A percentile compares a stretch with the other conserved stretches of the same genome.
These are phyloP conservation scores for Aspergillus brasiliensis DNA, from an alignment of 2,329 filamentous ascomycete genomes.

Conservation along the genomic window DNA sequence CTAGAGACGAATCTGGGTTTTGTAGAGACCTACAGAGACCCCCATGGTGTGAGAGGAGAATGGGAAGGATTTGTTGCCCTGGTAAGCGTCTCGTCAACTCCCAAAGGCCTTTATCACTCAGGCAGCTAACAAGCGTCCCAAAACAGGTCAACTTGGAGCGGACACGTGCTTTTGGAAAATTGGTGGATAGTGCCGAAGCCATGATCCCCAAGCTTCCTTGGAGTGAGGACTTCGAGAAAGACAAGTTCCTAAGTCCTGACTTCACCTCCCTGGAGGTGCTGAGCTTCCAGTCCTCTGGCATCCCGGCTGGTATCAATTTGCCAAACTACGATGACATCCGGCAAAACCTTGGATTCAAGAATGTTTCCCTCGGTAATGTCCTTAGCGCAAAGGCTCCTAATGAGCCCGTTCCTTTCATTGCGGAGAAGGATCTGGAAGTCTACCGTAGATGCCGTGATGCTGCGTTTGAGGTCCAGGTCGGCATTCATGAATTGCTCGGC, in stretches of 20 bases:
- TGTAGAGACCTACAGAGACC: conserved; percentile 83
- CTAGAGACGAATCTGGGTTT: conserved; percentile 83
- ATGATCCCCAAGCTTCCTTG: conserved; percentile 91
- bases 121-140: not conserved
- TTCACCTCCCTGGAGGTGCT: conserved; percentile 94
- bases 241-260: conserved; percentile 91
- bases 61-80: conserved; percentile 82
- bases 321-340: conserved; percentile 63
- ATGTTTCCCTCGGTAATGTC: conserved; percentile 86
- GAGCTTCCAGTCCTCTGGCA: conserved; percentile 70
- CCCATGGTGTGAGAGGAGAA: conserved; percentile 76
- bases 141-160: conserved; percentile 76
- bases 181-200: conserved; percentile 76
- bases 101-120: not conserved
- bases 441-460: conserved; percentile 82
- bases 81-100: conserved; percentile 29
- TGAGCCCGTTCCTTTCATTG: conserved; percentile 89
- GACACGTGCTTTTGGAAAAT: conserved; percentile 80
- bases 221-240: conserved; percentile 88
- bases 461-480: conserved; percentile 94
- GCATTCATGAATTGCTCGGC: conserved; percentile 84
- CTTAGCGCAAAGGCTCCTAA: conserved; percentile 87
- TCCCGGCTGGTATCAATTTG: conserved; percentile 62
- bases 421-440: conserved; percentile 72
- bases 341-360: conserved; percentile 67